Evolutionary conservation across 257 asterid species (phyloP).

Genomic region (Lavandula angustifolia): DNA sequence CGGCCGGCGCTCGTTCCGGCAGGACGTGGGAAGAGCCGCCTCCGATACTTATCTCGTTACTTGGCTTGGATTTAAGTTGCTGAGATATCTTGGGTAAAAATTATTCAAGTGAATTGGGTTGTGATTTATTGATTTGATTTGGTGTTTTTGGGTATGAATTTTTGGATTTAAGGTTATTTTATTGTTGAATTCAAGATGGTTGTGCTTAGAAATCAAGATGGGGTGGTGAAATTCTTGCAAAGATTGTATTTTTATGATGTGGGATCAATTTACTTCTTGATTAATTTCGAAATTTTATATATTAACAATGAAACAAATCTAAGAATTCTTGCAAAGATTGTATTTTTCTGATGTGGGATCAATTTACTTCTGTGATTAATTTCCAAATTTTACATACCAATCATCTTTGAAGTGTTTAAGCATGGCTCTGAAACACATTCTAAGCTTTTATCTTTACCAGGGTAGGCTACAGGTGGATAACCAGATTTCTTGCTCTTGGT

Average conservation of each 20-base stretch:
- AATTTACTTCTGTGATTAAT: conserved; percentile 4
- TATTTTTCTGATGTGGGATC: neutral
- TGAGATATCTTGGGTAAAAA: conserved; percentile 75
- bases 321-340: too few species aligned
- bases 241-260: neutral
- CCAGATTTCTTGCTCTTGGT: conserved; percentile 88
- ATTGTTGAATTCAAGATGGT: neutral
- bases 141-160: neutral
- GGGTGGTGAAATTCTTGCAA: neutral
- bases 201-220: conserved; percentile 8
- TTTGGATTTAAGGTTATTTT: neutral
- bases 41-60: conserved; percentile 60
- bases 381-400: neutral
- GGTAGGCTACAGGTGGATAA: conserved; percentile 90
- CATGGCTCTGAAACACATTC: conserved; percentile 28
- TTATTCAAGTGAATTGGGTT: too few species aligned
- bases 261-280: too few species aligned
- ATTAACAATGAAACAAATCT: neutral
- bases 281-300: neutral
- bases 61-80: conserved; percentile 54
- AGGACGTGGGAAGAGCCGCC: conserved; percentile 54
- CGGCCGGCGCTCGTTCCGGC: conserved; percentile 37
- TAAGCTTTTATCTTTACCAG: conserved; percentile 60
- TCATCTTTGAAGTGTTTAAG: conserved; percentile 10
- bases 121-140: neutral